Conservation (phyloP, 139 green algal species). For the Asterochloris erici region DNA sequence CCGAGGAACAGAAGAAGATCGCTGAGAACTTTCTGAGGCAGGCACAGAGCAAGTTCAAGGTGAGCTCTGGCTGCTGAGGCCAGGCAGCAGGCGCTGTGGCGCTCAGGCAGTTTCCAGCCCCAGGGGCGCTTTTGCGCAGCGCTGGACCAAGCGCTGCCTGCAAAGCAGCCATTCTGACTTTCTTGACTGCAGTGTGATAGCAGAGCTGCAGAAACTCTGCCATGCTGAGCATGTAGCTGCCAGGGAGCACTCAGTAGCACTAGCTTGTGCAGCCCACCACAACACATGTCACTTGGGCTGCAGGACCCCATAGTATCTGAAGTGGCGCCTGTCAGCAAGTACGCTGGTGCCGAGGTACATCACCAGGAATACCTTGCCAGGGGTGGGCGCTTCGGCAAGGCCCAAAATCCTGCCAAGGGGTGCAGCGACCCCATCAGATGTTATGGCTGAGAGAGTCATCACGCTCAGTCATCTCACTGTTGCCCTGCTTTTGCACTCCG, state of each 20-base stretch:
- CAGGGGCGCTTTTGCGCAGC: background rate
- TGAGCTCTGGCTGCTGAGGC: background rate
- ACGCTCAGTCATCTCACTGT: too few relatives aligned
- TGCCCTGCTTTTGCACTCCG: too few relatives aligned
- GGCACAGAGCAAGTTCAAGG: background rate
- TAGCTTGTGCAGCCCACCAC: background rate
- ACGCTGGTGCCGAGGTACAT: conserved; percentile 41
- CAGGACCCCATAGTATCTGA: conserved; percentile 35
- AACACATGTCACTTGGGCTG: background rate
- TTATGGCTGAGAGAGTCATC: conserved; percentile 56
- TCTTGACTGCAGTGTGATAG: background rate
- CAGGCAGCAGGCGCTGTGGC: background rate
- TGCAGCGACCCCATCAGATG: conserved; percentile 80
- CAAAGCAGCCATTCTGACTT: background rate
- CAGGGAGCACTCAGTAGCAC: background rate
- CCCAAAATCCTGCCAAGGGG: conserved; percentile 70
- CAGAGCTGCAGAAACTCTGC: background rate
- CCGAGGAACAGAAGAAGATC: conserved; percentile 43
- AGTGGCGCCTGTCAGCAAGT: conserved; percentile 35
- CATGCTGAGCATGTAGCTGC: background rate
- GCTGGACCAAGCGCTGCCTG: background rate
- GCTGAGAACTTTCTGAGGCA: conserved; percentile 28
- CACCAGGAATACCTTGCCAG: conserved; percentile 68
- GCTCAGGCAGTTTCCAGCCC: background rate
- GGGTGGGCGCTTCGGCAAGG: conserved; percentile 59